A percentile compares a stretch with the other conserved stretches of the same genome.
Evolutionary conservation across 345 rosid species (phyloP).

Genomic region (Hibiscus mutabilis): DNA sequence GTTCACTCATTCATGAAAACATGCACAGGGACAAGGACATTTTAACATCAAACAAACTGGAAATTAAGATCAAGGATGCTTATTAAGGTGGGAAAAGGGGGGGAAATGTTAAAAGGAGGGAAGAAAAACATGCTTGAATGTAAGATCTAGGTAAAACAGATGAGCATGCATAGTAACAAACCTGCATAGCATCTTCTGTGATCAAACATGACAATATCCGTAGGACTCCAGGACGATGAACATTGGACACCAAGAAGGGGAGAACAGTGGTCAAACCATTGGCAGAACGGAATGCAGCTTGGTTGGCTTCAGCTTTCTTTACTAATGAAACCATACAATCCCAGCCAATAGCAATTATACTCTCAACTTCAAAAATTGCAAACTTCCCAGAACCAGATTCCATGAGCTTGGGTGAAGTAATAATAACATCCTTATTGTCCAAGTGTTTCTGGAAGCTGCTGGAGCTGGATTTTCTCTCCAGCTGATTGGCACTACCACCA

Average conservation of each 20-base stretch:
- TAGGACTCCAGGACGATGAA: conserved; percentile 89
- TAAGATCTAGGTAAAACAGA: conserved; percentile 1
- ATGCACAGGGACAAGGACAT: background rate
- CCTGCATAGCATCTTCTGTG: conserved; percentile 85
- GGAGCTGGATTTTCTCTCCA: conserved; percentile 63
- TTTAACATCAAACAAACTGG: background rate
- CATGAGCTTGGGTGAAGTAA: conserved; percentile 84
- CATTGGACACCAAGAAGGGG: conserved; percentile 72
- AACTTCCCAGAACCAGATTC: conserved; percentile 74
- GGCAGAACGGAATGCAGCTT: conserved; percentile 79
- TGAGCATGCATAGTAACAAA: conserved; percentile 19
- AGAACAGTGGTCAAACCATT: conserved; percentile 80
- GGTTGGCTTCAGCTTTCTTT: conserved; percentile 92
- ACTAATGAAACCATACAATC: conserved; percentile 87
- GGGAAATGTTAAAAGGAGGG: background rate
- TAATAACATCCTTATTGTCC: conserved; percentile 73
- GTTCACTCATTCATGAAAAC: background rate
- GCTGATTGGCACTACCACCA: conserved; percentile 32
- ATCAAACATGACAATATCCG: conserved; percentile 89
- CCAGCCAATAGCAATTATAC: conserved; percentile 79
- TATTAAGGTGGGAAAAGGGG: background rate
- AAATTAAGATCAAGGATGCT: background rate
- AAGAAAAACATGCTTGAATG: background rate
- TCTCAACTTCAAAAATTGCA: conserved; percentile 83
- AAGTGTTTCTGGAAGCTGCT: conserved; percentile 81